Conservation (phyloP, 495 filamentous ascomycete species). For the Wilcoxina mikolae region DNA sequence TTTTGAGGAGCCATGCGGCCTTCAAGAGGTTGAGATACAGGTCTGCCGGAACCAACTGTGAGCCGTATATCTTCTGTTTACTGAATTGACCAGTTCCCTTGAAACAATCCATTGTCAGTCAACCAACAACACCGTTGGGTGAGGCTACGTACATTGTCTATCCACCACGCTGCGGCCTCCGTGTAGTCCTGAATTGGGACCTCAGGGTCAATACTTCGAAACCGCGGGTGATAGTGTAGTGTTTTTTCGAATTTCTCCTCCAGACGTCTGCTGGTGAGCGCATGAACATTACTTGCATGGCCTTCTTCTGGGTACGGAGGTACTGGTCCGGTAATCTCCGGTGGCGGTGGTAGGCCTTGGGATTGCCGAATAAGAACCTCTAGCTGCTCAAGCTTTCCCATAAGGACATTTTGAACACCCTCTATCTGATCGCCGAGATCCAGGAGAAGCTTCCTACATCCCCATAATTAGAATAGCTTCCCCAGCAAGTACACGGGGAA, state of each 20-base stretch:
- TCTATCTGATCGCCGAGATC: slow-evolving; percentile 1
- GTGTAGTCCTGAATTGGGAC: slow-evolving; percentile 1
- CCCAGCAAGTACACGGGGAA: background rate
- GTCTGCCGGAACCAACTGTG: background rate
- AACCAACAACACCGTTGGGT: background rate
- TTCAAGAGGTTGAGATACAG: slow-evolving; percentile 4
- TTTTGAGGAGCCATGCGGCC: slow-evolving; percentile 2
- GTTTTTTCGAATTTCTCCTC: slow-evolving; percentile 1
- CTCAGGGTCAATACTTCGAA: background rate
- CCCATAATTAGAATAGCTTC: background rate
- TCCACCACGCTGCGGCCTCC: slow-evolving; percentile 5
- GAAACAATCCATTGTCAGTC: background rate
- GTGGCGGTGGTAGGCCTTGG: background rate
- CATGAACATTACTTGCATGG: background rate
- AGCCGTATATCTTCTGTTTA: background rate
- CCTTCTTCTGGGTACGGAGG: no score
- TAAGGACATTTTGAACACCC: background rate
- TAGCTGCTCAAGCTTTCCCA: background rate
- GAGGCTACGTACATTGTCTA: background rate
- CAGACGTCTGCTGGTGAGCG: background rate
- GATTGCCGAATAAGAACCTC: background rate
- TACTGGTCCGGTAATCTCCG: background rate
- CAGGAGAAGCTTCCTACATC: background rate
- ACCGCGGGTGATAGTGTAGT: background rate
- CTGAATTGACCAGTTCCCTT: background rate